Percentiles rank a stretch among this genome's conserved stretches.
These are phyloP conservation scores for Rasamsonia emersonii DNA, from an alignment of 2,329 filamentous ascomycete species.

Conservation along the genomic window DNA sequence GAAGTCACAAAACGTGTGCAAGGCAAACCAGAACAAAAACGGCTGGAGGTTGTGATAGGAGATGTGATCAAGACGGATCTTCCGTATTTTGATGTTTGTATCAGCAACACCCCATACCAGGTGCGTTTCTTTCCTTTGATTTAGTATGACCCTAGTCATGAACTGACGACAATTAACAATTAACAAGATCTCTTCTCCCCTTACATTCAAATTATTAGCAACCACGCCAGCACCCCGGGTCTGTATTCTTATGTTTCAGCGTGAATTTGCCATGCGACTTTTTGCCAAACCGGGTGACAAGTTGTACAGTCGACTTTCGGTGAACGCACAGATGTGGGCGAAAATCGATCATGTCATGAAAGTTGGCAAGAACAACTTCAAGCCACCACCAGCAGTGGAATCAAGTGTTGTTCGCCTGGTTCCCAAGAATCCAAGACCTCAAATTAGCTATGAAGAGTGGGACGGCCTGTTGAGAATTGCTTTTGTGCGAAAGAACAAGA, in stretches of 20 bases:
- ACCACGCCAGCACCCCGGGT: conserved; percentile 71
- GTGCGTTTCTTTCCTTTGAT: too few relatives aligned
- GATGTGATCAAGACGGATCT: conserved; percentile 87
- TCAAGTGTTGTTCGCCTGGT: conserved; percentile 83
- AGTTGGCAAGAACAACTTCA: conserved; percentile 93
- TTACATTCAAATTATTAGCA: conserved; percentile 82
- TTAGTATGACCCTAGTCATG: too few relatives aligned
- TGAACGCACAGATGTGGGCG: conserved; percentile 91
- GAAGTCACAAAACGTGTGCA: conserved; percentile 92
- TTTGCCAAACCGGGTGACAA: conserved; percentile 82
- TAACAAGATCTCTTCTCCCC: conserved; percentile 44
- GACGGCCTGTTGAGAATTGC: conserved; percentile 77
- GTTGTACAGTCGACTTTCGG: conserved; percentile 80
- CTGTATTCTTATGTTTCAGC: conserved; percentile 92
- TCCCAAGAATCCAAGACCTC: conserved; percentile 74
- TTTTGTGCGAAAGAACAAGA: conserved; percentile 87
- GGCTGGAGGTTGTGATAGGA: conserved; percentile 78
- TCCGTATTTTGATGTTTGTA: conserved; percentile 73
- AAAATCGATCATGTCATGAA: conserved; percentile 44
- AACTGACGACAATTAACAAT: too few relatives aligned
- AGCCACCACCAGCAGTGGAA: conserved; percentile 87
- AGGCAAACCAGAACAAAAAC: conserved; percentile 73
- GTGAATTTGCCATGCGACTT: conserved; percentile 84
- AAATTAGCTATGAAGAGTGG: conserved; percentile 91
- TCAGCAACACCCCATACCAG: conserved; percentile 67